Percentiles rank a stretch among this genome's conserved stretches.
phyloP scores from a whole-genome alignment of 78 protist genomes.

The Planoprotostelium fungivorum region DNA sequence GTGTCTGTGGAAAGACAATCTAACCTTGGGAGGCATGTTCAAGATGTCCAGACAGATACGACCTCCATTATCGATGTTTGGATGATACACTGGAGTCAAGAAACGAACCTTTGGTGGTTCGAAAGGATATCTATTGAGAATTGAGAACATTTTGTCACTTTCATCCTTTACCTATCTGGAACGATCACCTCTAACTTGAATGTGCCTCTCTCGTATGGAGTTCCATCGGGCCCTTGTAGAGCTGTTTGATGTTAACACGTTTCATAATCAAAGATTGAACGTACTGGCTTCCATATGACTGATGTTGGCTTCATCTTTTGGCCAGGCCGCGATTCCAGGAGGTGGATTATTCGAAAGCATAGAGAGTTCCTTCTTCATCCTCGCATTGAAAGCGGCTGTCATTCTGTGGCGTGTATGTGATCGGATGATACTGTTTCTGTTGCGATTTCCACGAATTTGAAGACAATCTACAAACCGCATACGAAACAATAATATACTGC shows the following conservation, averaged over 20 bases:
- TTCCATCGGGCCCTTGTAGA: conserved; percentile 45
- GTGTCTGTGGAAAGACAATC: not conserved
- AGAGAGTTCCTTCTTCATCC: conserved; percentile 39
- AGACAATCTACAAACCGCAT: too few relatives aligned
- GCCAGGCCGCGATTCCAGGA: conserved; percentile 53
- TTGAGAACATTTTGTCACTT: not conserved
- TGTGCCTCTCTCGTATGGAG: conserved; percentile 51
- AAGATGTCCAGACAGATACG: conserved; percentile 81
- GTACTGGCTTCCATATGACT: conserved; percentile 41
- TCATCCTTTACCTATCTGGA: conserved; percentile 18
- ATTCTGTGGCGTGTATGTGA: too few relatives aligned
- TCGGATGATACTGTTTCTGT: too few relatives aligned
- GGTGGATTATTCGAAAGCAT: conserved; percentile 50
- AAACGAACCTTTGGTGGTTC: conserved; percentile 83
- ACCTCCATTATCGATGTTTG: conserved; percentile 86
- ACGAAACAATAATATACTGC: too few relatives aligned
- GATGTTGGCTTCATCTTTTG: not conserved
- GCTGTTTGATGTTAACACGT: too few relatives aligned
- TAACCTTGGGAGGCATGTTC: conserved; percentile 41
- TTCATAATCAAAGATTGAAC: not conserved
- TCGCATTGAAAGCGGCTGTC: not conserved
- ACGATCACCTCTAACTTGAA: conserved; percentile 43
- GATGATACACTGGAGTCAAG: conserved; percentile 86
- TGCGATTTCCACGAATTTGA: not conserved
- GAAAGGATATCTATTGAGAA: conserved; percentile 76